Conservation (phyloP, 2,329 filamentous ascomycete species). For the Pezicula rhizophila region DNA sequence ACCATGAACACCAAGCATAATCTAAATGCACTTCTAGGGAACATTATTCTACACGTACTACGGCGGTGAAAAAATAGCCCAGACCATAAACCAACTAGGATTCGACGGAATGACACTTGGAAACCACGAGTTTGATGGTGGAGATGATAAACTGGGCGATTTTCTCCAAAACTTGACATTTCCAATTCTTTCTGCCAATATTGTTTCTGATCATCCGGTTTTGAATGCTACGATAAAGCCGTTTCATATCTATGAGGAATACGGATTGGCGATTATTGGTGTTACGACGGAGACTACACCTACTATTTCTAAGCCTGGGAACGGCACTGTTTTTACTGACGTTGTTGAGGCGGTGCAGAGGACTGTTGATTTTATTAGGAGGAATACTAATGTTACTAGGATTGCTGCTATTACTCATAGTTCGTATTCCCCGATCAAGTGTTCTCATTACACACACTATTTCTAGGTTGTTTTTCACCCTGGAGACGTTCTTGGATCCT, state of each 20-base stretch:
- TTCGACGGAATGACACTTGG: conserved; percentile 64
- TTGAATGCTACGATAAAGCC: conserved; percentile 60
- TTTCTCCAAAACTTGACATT: conserved; percentile 61
- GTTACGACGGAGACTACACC: conserved; percentile 56
- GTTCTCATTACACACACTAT: too few species aligned
- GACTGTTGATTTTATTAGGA: conserved; percentile 55
- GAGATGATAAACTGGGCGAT: conserved; percentile 54
- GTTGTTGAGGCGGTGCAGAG: conserved; percentile 52
- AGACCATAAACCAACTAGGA: conserved; percentile 58
- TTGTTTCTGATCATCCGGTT: conserved; percentile 51
- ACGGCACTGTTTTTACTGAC: conserved; percentile 52
- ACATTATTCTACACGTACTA: conserved; percentile 64
- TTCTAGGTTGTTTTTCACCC: too few species aligned
- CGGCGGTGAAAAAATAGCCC: conserved; percentile 61
- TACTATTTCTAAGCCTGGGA: conserved; percentile 51
- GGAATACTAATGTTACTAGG: conserved; percentile 55
- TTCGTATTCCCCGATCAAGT: too few species aligned
- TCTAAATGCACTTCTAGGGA: conserved; percentile 37
- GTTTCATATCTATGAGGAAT: conserved; percentile 57
- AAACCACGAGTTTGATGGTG: conserved; percentile 62
- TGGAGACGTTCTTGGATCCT: too few species aligned
- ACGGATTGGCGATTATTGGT: conserved; percentile 57
- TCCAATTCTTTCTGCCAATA: conserved; percentile 57
- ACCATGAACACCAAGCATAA: background rate
- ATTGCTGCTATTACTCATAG: conserved; percentile 61